These are phyloP conservation scores for Heritiera fomes DNA, from an alignment of 345 rosid species.

Conservation along the genomic window DNA sequence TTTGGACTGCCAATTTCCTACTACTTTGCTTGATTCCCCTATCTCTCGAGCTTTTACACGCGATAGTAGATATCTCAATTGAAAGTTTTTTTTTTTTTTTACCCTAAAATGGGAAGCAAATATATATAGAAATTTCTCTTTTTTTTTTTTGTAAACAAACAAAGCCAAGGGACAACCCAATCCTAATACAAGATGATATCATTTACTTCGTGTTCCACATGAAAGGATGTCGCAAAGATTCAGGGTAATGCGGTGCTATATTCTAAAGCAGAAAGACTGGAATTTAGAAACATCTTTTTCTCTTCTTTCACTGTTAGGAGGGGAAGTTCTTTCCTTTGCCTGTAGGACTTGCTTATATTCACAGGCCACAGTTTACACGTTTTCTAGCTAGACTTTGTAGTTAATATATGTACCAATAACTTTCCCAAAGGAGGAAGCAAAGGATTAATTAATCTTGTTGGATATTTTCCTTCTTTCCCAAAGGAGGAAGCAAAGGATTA, in stretches of 20 bases:
- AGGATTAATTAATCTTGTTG: too few species aligned
- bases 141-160: too few species aligned
- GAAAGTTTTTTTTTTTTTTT: too few species aligned
- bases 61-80: too few species aligned
- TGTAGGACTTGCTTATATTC: neutral
- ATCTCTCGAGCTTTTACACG: too few species aligned
- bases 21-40: too few species aligned
- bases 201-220: neutral
- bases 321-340: neutral
- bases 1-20: too few species aligned
- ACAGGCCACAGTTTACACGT: neutral
- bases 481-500: neutral
- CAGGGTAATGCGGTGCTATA: neutral
- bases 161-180: too few species aligned
- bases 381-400: neutral
- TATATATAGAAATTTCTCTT: too few species aligned
- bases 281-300: neutral
- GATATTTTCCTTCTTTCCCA: neutral
- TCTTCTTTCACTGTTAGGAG: neutral
- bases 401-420: too few species aligned
- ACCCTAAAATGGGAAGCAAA: too few species aligned
- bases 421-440: neutral
- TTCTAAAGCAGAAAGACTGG: neutral
- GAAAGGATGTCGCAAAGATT: neutral
- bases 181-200: too few species aligned